phyloP scores from a whole-genome alignment of 139 green algal species.

The Closterium sp. region DNA sequence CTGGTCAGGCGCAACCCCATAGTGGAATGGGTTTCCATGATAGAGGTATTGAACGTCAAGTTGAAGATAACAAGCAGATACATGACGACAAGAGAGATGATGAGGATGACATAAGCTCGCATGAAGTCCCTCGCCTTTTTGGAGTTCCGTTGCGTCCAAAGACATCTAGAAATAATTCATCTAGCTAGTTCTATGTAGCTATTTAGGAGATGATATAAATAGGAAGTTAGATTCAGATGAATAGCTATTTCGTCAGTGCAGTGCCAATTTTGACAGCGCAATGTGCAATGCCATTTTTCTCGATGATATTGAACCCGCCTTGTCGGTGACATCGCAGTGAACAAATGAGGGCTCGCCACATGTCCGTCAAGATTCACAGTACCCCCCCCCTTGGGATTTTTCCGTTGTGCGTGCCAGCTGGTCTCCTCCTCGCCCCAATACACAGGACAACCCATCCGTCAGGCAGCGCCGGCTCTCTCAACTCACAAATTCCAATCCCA shows the following conservation, averaged over 20 bases:
- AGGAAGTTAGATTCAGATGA: too few relatives aligned
- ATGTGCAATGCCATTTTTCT: too few relatives aligned
- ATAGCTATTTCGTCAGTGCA: too few relatives aligned
- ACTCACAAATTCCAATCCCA: too few relatives aligned
- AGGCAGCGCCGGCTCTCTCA: too few relatives aligned
- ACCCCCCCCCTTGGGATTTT: neutral
- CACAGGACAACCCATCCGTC: too few relatives aligned
- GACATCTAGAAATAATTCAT: neutral
- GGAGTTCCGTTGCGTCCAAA: neutral
- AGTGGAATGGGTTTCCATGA: neutral
- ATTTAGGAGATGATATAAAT: too few relatives aligned
- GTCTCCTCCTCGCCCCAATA: too few relatives aligned
- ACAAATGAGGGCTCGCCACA: neutral
- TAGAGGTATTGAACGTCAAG: neutral
- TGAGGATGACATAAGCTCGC: neutral
- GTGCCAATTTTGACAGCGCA: too few relatives aligned
- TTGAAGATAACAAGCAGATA: neutral
- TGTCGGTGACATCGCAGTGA: neutral
- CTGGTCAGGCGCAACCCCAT: neutral
- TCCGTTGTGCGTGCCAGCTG: neutral
- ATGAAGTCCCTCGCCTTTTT: neutral
- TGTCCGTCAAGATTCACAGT: neutral
- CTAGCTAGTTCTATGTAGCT: too few relatives aligned
- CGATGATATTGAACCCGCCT: too few relatives aligned
- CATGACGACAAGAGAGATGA: neutral